phyloP scores from a whole-genome alignment of 2,329 filamentous ascomycete species.

The Fusarium buxicola region DNA sequence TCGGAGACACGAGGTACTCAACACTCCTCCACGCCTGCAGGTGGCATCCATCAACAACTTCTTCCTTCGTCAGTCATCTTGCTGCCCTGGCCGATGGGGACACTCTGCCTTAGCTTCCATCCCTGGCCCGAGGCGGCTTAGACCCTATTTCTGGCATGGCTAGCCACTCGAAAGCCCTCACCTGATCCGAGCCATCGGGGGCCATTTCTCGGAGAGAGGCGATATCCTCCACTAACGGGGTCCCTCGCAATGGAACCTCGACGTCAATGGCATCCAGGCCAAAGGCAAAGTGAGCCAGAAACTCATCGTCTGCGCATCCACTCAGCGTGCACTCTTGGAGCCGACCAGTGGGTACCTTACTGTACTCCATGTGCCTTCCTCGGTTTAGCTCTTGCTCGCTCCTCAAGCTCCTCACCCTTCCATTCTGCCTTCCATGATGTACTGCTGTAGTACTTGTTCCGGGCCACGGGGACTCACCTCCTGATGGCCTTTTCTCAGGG shows the following conservation, averaged over 20 bases:
- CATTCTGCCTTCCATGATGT: slow-evolving; percentile 8
- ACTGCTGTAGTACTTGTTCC: slow-evolving; percentile 2
- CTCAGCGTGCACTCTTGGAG: background rate
- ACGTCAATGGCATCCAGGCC: background rate
- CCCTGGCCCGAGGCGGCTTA: slow-evolving; percentile 41
- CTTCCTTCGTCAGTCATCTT: slow-evolving; percentile 4
- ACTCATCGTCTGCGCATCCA: slow-evolving; percentile 8
- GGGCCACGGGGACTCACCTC: slow-evolving; percentile 12
- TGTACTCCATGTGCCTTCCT: too few species aligned
- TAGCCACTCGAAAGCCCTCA: slow-evolving; percentile 37
- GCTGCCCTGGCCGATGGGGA: slow-evolving; percentile 28
- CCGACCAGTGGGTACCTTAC: too few species aligned
- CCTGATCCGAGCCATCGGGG: slow-evolving; percentile 38
- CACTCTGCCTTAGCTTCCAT: slow-evolving; percentile 29
- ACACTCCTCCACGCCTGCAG: background rate
- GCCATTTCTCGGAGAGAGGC: slow-evolving; percentile 36
- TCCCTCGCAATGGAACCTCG: slow-evolving; percentile 9
- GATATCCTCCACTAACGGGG: slow-evolving; percentile 36
- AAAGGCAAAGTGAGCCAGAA: slow-evolving; percentile 1
- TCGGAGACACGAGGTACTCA: background rate
- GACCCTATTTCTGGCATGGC: slow-evolving; percentile 44
- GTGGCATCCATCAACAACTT: slow-evolving; percentile 2
- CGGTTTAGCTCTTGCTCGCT: background rate
- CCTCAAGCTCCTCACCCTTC: background rate
- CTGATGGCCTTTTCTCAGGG: slow-evolving; percentile 16